Evolutionary conservation across 257 asterid species (phyloP).

Genomic region (Forsythia viridissima): DNA sequence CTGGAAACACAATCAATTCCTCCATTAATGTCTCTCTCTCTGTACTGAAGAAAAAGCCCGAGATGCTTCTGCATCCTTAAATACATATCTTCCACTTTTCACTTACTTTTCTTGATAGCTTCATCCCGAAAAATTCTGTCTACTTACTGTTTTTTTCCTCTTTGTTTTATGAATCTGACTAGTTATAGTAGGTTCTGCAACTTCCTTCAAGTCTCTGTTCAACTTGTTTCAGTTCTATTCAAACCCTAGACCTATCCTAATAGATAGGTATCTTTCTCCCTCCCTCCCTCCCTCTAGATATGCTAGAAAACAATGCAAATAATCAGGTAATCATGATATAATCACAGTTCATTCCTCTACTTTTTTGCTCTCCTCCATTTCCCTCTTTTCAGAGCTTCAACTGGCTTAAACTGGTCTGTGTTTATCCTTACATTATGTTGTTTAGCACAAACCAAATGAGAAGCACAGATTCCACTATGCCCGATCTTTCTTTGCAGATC

Average conservation of each 20-base stretch:
- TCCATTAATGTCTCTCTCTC: constrained; percentile 14
- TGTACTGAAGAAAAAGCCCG: constrained; percentile 19
- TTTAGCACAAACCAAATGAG: constrained; percentile 36
- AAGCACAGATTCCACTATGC: constrained; percentile 28
- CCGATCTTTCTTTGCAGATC: constrained; percentile 83
- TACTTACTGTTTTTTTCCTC: background rate
- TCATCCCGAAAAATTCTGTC: background rate
- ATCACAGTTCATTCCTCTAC: constrained; percentile 11
- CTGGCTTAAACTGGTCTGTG: no score
- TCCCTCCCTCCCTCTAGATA: constrained; percentile 19
- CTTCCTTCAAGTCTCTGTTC: constrained; percentile 22
- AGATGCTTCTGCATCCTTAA: constrained; percentile 23
- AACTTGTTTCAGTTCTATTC: constrained; percentile 13
- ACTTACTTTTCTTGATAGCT: constrained; percentile 27
- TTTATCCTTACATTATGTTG: constrained; percentile 21
- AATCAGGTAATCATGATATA: constrained; percentile 59
- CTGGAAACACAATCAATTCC: constrained; percentile 54
- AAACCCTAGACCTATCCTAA: constrained; percentile 20
- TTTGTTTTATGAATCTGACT: constrained; percentile 9
- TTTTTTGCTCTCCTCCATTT: constrained; percentile 13
- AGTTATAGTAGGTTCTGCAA: constrained; percentile 24
- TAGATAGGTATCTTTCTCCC: constrained; percentile 31
- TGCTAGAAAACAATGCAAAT: constrained; percentile 47
- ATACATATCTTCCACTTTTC: constrained; percentile 28
- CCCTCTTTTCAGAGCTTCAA: constrained; percentile 23